Percentiles rank a stretch among this genome's conserved stretches.
Evolutionary conservation across 768 basidiomycete genomes (phyloP).

Genomic region (Dentipellis sp.): DNA sequence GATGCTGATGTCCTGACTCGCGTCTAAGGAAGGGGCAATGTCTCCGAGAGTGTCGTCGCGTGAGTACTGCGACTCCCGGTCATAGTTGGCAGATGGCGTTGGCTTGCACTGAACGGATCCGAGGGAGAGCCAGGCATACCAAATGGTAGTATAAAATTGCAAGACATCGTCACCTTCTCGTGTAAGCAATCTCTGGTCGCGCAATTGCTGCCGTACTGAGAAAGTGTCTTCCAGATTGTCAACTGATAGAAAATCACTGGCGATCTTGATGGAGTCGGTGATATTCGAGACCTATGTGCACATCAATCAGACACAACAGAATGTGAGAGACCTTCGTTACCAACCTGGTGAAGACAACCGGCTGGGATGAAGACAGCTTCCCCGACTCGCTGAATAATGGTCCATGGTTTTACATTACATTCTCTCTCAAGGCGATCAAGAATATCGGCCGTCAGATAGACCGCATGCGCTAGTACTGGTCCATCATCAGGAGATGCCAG

Average conservation of each 20-base stretch:
- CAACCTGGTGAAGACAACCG: constrained; percentile 82
- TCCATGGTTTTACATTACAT: constrained; percentile 64
- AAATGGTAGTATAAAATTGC: constrained; percentile 85
- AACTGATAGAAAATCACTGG: constrained; percentile 89
- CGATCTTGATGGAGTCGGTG: constrained; percentile 91
- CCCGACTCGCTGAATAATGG: constrained; percentile 85
- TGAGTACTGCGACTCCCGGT: no score
- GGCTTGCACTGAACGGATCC: no score
- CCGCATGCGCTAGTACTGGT: not conserved
- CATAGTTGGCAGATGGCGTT: no score
- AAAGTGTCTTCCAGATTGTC: constrained; percentile 86
- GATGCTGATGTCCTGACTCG: no score
- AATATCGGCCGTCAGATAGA: constrained; percentile 27
- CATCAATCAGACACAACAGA: not conserved
- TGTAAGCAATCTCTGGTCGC: constrained; percentile 77
- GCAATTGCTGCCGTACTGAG: constrained; percentile 77
- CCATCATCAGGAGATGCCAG: not conserved
- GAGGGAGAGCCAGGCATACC: constrained; percentile 85
- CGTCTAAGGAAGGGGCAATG: no score
- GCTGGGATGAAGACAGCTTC: constrained; percentile 97
- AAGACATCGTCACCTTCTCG: constrained; percentile 93
- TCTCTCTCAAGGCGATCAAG: constrained; percentile 57
- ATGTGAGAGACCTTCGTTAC: constrained; percentile 14
- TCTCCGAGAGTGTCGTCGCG: no score
- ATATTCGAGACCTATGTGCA: constrained; percentile 74